These are phyloP conservation scores for Pleurozium schreberi DNA, from an alignment of 225 moss, liverwort and hornwort species.

Conservation along the genomic window DNA sequence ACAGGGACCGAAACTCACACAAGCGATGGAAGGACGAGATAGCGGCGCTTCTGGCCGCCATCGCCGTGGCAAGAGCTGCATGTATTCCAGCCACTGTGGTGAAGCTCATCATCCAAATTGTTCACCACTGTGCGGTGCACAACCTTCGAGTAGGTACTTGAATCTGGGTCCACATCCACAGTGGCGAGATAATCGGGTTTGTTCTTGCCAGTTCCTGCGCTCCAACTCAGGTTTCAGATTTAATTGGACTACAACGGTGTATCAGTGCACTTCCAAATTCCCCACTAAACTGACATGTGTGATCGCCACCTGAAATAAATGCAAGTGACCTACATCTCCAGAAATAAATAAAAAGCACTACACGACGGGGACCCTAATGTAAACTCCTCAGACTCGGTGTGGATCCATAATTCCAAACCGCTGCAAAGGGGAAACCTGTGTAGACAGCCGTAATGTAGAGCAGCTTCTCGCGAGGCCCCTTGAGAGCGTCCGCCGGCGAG, in stretches of 20 bases:
- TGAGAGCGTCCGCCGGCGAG: conserved; percentile 69
- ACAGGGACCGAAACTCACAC: conserved; percentile 32
- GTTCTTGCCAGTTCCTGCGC: conserved; percentile 72
- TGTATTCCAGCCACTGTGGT: conserved; percentile 98
- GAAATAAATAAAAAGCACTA: background rate
- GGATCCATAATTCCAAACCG: background rate
- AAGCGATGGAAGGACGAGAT: conserved; percentile 77
- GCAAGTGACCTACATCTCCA: background rate
- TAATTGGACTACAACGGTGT: background rate
- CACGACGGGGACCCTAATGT: background rate
- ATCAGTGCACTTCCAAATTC: background rate
- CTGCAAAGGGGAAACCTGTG: conserved; percentile 36
- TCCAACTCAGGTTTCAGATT: conserved; percentile 1
- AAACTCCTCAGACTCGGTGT: background rate
- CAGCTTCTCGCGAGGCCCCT: conserved; percentile 87
- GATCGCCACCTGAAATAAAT: background rate
- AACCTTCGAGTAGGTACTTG: conserved; percentile 63
- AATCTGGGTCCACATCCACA: conserved; percentile 77
- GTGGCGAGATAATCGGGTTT: conserved; percentile 96
- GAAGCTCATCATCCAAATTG: conserved; percentile 82
- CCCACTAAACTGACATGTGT: background rate
- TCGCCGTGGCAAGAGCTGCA: conserved; percentile 95
- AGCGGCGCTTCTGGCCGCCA: conserved; percentile 75
- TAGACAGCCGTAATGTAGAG: conserved; percentile 91
- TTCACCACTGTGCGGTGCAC: conserved; percentile 67